Evolutionary conservation across 1,139 yeast species (phyloP), one percentile per base, ranked within the genome.

Genomic region (Suhomyces bokatorum): DNA sequence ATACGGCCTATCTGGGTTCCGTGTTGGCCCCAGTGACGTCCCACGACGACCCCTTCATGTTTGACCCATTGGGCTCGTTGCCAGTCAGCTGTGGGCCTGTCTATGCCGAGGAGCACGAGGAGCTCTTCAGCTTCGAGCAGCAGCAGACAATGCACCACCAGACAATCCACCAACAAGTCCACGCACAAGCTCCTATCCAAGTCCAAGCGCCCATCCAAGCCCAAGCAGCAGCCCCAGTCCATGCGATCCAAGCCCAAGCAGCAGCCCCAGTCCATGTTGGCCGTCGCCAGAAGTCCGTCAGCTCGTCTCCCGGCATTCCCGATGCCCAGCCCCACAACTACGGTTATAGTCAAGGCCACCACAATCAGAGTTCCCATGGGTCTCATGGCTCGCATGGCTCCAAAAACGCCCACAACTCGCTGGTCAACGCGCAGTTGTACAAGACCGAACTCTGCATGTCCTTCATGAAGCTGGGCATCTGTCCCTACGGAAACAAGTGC

Each of bases 401-500:
- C 40, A 31, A 38, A 26, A 38, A 16, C 22, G 8, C 20, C 3
- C 37, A 32, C 52, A 59, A 60, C 33, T 63, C 67, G 42, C 64
- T 67, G 35, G 77, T 84, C 47, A 87, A 86, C 62, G 83, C 87
- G 42, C 85, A 80, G 51, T 74, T 90, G 39, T 90, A 89, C 77
- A 90, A 90, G 70, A 90, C 97, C 0, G 97, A 90, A 66, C 75
- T 90, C 48, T 90, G 97, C 66, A 87, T 85, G 31, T 83, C 91
- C 32, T 90, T 75, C 63, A 79, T 83, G 63, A 83, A 81, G 56
- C 77, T 81, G 51, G 93, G 93, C 22, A 57, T 62, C 13, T 90
- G 97, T 64, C 96, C 96, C 9, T 90, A 90, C 62, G 96, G 96
- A 3, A 78, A 79, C 54, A 90, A 90, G 68, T 90, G 97, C 63